Conservation (phyloP, 2,329 filamentous ascomycete genomes). For the Ceratocystis cacaofunesta region DNA sequence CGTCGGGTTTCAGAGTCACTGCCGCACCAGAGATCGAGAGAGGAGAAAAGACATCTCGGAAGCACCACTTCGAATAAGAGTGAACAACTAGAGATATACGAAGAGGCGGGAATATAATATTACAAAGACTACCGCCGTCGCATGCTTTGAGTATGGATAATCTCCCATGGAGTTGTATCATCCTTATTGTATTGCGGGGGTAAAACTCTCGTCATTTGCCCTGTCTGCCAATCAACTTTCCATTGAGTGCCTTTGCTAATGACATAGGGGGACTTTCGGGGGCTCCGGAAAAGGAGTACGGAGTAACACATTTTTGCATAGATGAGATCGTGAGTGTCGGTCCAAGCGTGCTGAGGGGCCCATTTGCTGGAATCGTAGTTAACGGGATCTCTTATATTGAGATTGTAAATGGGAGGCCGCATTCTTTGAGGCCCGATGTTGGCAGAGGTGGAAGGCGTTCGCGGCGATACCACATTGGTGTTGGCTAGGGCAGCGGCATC, state of each 20-base stretch:
- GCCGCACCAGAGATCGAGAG: not conserved
- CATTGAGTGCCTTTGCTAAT: constrained; percentile 42
- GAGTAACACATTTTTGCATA: constrained; percentile 47
- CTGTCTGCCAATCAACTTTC: constrained; percentile 45
- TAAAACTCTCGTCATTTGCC: constrained; percentile 37
- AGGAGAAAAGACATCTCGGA: not conserved
- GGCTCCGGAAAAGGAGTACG: constrained; percentile 41
- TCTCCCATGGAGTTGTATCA: constrained; percentile 35
- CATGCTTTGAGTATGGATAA: constrained; percentile 34
- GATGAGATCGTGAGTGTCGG: constrained; percentile 39
- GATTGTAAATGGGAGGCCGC: constrained; percentile 21
- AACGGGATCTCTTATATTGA: constrained; percentile 28
- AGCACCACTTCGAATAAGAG: not conserved
- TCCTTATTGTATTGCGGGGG: constrained; percentile 41
- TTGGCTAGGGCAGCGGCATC: constrained; percentile 6
- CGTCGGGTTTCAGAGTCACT: not conserved
- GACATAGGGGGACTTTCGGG: constrained; percentile 43
- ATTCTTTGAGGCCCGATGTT: not conserved
- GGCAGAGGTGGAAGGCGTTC: constrained; percentile 18
- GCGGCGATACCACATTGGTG: constrained; percentile 17
- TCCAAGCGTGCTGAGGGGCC: constrained; percentile 41
- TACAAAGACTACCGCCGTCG: constrained; percentile 17
- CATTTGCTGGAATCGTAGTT: constrained; percentile 40
- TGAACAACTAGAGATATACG: not conserved
- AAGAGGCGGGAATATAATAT: not conserved